Conservation (phyloP, 169 alveolate species). For the Cardiosporidium cionae region DNA sequence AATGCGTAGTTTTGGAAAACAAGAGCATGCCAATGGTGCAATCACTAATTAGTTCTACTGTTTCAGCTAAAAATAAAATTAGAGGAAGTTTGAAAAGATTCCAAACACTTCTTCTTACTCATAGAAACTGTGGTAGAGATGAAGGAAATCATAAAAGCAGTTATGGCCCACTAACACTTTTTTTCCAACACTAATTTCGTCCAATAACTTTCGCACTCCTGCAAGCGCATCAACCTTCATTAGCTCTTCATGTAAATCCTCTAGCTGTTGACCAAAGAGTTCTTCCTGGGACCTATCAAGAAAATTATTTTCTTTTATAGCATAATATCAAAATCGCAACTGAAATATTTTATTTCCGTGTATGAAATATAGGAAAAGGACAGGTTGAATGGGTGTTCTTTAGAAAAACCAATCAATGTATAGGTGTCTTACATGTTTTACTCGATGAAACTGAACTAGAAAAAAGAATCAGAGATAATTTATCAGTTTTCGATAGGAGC, state of each 20-base stretch:
- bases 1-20: no score
- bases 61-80: not conserved
- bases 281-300: conserved; percentile 47
- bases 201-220: conserved; percentile 70
- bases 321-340: not conserved
- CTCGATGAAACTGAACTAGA: no score
- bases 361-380: not conserved
- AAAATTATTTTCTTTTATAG: not conserved
- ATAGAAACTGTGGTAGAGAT: conserved; percentile 67
- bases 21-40: no score
- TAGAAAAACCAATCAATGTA: no score
- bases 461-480: not conserved
- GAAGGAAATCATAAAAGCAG: conserved; percentile 74
- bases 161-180: conserved; percentile 72
- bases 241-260: conserved; percentile 39
- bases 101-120: conserved; percentile 6
- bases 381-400: no score
- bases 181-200: conserved; percentile 43
- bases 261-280: conserved; percentile 49
- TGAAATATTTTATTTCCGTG: not conserved
- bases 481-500: no score
- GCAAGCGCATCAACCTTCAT: conserved; percentile 44
- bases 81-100: not conserved
- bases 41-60: not conserved
- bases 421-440: no score